Evolutionary conservation across 148 eudicot species (phyloP).

Genomic region (Drosera capensis): DNA sequence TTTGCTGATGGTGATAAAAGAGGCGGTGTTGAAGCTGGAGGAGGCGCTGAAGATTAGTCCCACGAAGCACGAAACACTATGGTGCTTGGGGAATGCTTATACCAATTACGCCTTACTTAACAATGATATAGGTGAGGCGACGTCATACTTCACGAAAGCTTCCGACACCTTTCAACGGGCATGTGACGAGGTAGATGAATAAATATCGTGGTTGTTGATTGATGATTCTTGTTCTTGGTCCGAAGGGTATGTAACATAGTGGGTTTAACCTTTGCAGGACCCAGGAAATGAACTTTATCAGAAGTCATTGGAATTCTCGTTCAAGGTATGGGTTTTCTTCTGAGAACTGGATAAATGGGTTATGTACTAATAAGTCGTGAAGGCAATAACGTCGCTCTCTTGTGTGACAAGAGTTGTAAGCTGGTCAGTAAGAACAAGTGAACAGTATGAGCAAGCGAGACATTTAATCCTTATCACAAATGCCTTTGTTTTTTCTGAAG

Average conservation of each 20-base stretch:
- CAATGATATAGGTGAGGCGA: constrained; percentile 37
- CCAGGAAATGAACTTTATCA: constrained; percentile 43
- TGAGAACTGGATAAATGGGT: background rate
- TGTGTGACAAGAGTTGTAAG: too few species aligned
- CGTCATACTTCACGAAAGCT: constrained; percentile 33
- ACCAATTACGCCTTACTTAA: constrained; percentile 41
- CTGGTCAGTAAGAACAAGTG: too few species aligned
- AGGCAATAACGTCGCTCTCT: background rate
- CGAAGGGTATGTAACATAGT: background rate
- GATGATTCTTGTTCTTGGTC: too few species aligned
- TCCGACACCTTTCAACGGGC: constrained; percentile 34
- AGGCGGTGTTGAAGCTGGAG: constrained; percentile 45
- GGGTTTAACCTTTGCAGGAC: constrained; percentile 25
- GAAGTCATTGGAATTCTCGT: constrained; percentile 44
- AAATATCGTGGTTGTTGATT: background rate
- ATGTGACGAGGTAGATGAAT: constrained; percentile 25
- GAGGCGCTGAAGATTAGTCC: constrained; percentile 43
- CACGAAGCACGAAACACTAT: constrained; percentile 36
- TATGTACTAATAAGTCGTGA: background rate
- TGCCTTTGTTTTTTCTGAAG: too few species aligned
- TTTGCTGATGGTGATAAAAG: constrained; percentile 22
- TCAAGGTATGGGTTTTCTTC: constrained; percentile 25
- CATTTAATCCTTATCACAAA: too few species aligned
- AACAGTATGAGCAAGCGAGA: too few species aligned
- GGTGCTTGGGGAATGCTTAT: constrained; percentile 62